A percentile compares a stretch with the other conserved stretches of the same genome.
phyloP scores from a whole-genome alignment of 768 basidiomycete species.

The Butyriboletus loyo region DNA sequence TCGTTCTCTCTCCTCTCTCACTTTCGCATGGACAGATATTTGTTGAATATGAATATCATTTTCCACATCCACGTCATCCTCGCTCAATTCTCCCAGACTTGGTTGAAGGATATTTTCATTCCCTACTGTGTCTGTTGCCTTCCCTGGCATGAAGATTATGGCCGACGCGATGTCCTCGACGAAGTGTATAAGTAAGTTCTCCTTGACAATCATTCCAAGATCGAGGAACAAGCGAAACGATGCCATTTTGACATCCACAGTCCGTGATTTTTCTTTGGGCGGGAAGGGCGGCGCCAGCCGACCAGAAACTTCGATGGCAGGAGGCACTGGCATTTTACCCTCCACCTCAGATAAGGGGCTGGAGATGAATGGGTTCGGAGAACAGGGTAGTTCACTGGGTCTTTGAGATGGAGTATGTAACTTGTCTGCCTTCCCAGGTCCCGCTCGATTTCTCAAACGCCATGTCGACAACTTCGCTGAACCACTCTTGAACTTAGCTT shows the following conservation, averaged over 20 bases:
- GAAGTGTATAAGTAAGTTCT: slow-evolving; percentile 43
- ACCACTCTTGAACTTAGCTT: slow-evolving; percentile 34
- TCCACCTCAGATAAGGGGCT: slow-evolving; percentile 17
- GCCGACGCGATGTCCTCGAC: slow-evolving; percentile 41
- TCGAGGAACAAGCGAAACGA: slow-evolving; percentile 82
- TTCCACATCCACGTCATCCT: slow-evolving; percentile 12
- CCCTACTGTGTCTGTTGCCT: background rate
- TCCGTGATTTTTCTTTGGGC: background rate
- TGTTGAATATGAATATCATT: slow-evolving; percentile 27
- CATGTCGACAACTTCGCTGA: slow-evolving; percentile 61
- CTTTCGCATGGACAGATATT: slow-evolving; percentile 13
- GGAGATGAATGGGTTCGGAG: slow-evolving; percentile 16
- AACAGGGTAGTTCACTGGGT: slow-evolving; percentile 14
- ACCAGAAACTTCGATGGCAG: slow-evolving; percentile 21
- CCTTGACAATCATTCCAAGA: slow-evolving; percentile 43
- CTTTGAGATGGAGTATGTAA: slow-evolving; percentile 17
- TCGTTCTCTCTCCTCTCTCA: slow-evolving; percentile 38
- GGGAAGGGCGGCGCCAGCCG: background rate
- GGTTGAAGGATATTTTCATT: background rate
- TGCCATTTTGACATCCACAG: slow-evolving; percentile 39
- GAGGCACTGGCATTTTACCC: slow-evolving; percentile 8
- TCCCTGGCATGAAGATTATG: slow-evolving; percentile 11
- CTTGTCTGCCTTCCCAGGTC: slow-evolving; percentile 15
- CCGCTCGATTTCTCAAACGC: slow-evolving; percentile 45
- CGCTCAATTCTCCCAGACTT: slow-evolving; percentile 2